Conservation (phyloP, 768 basidiomycete genomes). For the Pleurotus tuber-regium region DNA sequence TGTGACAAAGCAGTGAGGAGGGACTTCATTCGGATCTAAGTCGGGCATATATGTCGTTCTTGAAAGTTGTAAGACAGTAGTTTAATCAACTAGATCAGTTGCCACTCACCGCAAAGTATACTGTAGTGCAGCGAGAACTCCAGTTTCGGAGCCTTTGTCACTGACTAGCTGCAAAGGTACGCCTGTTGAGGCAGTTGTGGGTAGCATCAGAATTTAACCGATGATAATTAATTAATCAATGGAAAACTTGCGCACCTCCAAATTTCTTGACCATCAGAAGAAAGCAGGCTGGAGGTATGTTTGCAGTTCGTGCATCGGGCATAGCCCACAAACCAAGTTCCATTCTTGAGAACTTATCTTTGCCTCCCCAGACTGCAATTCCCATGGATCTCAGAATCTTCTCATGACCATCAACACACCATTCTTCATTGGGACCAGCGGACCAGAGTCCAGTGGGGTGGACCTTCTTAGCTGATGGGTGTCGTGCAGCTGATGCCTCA, state of each 20-base stretch:
- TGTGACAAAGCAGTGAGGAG: conserved; percentile 21
- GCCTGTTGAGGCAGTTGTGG: too few species aligned
- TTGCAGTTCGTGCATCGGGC: conserved; percentile 17
- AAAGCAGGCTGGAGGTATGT: conserved; percentile 19
- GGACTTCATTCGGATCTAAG: conserved; percentile 17
- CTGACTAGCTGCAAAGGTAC: conserved; percentile 19
- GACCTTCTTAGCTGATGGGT: conserved; percentile 19
- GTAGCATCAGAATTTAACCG: too few species aligned
- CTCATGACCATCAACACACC: conserved; percentile 27
- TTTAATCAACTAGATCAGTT: background rate
- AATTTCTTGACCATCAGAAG: conserved; percentile 12
- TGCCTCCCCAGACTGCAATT: conserved; percentile 22
- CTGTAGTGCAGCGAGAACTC: conserved; percentile 19
- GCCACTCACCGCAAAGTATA: conserved; percentile 19
- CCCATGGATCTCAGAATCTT: conserved; percentile 24
- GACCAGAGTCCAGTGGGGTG: conserved; percentile 21
- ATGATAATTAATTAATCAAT: background rate
- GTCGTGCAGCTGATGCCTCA: background rate
- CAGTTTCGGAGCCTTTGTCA: conserved; percentile 23
- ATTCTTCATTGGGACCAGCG: conserved; percentile 27
- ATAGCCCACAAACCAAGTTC: conserved; percentile 15
- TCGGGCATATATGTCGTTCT: background rate
- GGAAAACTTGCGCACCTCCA: conserved; percentile 17
- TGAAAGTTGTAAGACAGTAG: conserved; percentile 17
- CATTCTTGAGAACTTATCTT: conserved; percentile 22